phyloP scores from a whole-genome alignment of 73 alveolate species.

The Paramecium tetraurelia region DNA sequence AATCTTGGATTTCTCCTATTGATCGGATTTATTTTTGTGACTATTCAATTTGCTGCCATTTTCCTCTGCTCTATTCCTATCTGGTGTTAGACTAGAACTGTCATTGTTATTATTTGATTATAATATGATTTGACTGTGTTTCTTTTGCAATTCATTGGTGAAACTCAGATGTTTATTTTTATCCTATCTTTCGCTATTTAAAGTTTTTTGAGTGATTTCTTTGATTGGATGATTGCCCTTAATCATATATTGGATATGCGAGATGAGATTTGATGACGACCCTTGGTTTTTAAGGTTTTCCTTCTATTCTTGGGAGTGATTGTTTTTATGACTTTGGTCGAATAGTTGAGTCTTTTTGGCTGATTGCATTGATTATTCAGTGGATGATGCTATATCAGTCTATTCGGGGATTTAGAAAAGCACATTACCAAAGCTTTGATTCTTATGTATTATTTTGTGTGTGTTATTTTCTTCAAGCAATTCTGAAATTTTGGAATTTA shows the following conservation, averaged over 20 bases:
- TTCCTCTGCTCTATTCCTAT: not conserved
- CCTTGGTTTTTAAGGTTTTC: not conserved
- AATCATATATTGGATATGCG: not conserved
- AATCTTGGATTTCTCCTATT: not conserved
- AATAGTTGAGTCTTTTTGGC: not conserved
- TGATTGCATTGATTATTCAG: not conserved
- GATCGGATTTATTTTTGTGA: not conserved
- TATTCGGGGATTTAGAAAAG: not conserved
- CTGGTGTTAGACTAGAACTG: not conserved
- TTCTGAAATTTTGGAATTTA: not conserved
- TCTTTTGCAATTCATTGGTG: not conserved
- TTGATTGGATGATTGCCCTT: not conserved
- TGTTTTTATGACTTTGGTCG: not conserved
- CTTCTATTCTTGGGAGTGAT: not conserved
- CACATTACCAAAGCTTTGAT: not conserved
- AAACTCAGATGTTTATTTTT: not conserved
- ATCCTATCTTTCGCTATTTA: not conserved
- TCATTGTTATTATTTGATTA: not conserved
- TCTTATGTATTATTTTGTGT: not conserved
- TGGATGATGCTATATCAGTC: not conserved
- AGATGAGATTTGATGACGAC: not conserved
- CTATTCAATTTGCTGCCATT: not conserved
- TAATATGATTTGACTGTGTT: not conserved
- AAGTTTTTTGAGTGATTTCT: not conserved
- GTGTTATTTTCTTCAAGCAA: not conserved